A percentile compares a stretch with the other conserved stretches of the same genome.
Evolutionary conservation across 352 stramenopile genomes (phyloP).

Genomic region (Globisporangium heterothallicum): DNA sequence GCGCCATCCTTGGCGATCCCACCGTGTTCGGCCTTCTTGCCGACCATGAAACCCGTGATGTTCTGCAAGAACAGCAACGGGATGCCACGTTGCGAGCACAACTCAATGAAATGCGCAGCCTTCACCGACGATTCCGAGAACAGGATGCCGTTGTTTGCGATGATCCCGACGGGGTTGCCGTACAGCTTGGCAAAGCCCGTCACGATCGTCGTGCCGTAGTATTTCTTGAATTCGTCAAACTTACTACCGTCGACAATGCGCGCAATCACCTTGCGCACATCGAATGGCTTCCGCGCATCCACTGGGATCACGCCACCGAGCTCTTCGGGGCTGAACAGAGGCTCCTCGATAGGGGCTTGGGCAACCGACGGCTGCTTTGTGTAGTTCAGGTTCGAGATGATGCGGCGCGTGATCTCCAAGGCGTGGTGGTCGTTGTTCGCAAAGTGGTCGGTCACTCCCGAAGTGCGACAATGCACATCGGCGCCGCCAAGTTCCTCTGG

Average conservation of each 20-base stretch:
- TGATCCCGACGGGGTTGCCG: conserved; percentile 93
- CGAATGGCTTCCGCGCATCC: conserved; percentile 94
- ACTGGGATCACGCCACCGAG: conserved; percentile 92
- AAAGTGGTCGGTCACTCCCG: conserved; percentile 96
- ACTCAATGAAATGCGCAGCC: conserved; percentile 96
- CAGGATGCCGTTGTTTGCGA: conserved; percentile 98
- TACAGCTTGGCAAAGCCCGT: conserved; percentile 96
- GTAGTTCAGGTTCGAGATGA: conserved; percentile 91
- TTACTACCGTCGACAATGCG: conserved; percentile 94
- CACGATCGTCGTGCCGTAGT: conserved; percentile 96
- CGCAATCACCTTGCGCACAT: conserved; percentile 95
- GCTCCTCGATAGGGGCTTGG: conserved; percentile 86
- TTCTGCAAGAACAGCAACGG: conserved; percentile 98
- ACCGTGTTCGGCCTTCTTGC: conserved; percentile 94
- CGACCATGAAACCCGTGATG: conserved; percentile 98
- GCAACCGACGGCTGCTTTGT: conserved; percentile 28
- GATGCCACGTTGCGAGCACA: conserved; percentile 95
- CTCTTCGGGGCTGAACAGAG: conserved; percentile 89
- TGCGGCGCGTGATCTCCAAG: conserved; percentile 86
- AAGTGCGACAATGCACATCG: conserved; percentile 87
- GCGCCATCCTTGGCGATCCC: conserved; percentile 96
- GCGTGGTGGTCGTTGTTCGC: conserved; percentile 94
- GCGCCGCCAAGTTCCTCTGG: conserved; percentile 94
- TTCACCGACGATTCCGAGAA: conserved; percentile 92
- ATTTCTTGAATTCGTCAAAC: conserved; percentile 98